Evolutionary conservation across 1,139 yeast species (phyloP).

Genomic region (Geotrichum restrictum): DNA sequence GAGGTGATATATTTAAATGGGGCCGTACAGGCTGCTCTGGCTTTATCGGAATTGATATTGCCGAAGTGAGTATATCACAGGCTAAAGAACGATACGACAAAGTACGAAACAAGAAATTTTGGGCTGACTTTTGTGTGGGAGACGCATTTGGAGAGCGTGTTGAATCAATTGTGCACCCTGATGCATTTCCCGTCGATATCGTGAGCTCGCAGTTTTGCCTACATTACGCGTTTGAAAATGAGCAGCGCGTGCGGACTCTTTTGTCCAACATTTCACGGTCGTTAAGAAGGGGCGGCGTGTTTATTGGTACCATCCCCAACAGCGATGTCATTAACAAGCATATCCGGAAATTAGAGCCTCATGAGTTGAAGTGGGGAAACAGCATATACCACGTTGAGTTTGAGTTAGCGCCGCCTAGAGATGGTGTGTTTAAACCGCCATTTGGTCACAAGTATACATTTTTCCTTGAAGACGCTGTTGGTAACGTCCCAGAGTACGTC

Average conservation of each 20-base stretch:
- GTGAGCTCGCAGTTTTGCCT: conserved; percentile 88
- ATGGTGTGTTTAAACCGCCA: conserved; percentile 67
- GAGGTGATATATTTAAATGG: conserved; percentile 93
- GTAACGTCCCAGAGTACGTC: conserved; percentile 94
- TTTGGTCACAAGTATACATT: conserved; percentile 83
- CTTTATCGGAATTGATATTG: conserved; percentile 85
- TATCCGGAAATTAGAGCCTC: conserved; percentile 47
- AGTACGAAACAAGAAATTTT: conserved; percentile 49
- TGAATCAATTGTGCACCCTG: conserved; percentile 66
- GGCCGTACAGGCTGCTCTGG: conserved; percentile 68
- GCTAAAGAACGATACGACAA: conserved; percentile 69
- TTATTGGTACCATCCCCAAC: conserved; percentile 92
- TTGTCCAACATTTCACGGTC: conserved; percentile 73
- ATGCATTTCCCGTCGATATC: conserved; percentile 77
- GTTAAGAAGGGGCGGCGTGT: conserved; percentile 74
- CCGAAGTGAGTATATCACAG: conserved; percentile 81
- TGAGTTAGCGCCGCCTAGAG: conserved; percentile 66
- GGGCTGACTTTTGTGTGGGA: conserved; percentile 83
- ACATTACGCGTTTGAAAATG: conserved; percentile 91
- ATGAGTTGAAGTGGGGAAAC: conserved; percentile 75
- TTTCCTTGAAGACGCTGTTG: conserved; percentile 87
- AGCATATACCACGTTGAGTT: conserved; percentile 76
- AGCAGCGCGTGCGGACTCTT: conserved; percentile 68
- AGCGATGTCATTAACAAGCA: conserved; percentile 75
- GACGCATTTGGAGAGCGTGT: conserved; percentile 76